phyloP scores from a whole-genome alignment of 169 alveolate genomes.

The Besnoitia besnoiti region DNA sequence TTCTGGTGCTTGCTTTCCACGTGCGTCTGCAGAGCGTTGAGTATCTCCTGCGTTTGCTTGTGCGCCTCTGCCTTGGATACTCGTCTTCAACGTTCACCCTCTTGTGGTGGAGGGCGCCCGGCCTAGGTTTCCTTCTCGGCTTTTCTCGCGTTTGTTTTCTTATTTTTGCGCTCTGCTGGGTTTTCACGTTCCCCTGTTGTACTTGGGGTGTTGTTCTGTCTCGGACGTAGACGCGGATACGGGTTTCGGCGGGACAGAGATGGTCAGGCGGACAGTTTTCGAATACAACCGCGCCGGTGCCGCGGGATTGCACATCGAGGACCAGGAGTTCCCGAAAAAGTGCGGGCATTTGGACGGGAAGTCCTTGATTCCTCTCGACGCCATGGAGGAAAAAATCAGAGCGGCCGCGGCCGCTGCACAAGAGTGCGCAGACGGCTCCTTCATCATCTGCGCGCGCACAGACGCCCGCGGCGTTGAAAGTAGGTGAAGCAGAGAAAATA shows the following conservation, averaged over 20 bases:
- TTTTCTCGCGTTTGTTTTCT: too few relatives aligned
- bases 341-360: constrained; percentile 92
- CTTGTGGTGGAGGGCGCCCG: too few relatives aligned
- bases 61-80: too few relatives aligned
- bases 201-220: neutral
- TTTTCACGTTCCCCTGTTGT: too few relatives aligned
- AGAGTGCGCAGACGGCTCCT: constrained; percentile 81
- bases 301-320: constrained; percentile 91
- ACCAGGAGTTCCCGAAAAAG: constrained; percentile 86
- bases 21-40: too few relatives aligned
- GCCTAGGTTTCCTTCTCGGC: too few relatives aligned
- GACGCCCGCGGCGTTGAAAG: constrained; percentile 88
- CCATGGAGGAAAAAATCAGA: constrained; percentile 80
- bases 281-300: constrained; percentile 89
- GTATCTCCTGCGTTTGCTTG: too few relatives aligned
- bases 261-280: constrained; percentile 82
- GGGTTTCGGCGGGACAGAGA: constrained; percentile 87
- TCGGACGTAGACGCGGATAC: constrained; percentile 71
- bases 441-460: constrained; percentile 90
- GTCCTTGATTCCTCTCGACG: constrained; percentile 77
- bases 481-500: neutral
- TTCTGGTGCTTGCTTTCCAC: neutral
- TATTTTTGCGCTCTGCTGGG: too few relatives aligned
- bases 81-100: too few relatives aligned
- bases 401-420: constrained; percentile 80